A percentile compares a stretch with the other conserved stretches of the same genome.
Conservation (phyloP, 2,329 filamentous ascomycete genomes). For the Paramyrothecium roridum region DNA sequence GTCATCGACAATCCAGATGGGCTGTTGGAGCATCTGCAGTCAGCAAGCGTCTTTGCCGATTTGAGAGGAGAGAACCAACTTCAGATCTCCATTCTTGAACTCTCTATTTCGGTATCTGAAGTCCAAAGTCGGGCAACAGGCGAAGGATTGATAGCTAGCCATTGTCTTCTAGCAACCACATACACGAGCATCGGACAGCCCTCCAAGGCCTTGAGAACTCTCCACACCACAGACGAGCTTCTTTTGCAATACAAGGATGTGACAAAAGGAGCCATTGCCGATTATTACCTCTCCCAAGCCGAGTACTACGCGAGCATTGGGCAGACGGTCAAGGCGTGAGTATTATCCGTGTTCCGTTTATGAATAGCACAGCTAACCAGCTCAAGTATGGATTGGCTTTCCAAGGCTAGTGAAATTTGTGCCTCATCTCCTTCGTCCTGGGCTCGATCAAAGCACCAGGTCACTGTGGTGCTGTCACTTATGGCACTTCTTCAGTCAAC, state of each 20-base stretch:
- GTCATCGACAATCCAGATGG: slow-evolving; percentile 47
- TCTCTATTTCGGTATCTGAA: slow-evolving; percentile 39
- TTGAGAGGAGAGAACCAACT: slow-evolving; percentile 47
- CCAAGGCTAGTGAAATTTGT: slow-evolving; percentile 36
- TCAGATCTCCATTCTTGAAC: slow-evolving; percentile 43
- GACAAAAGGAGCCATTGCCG: slow-evolving; percentile 37
- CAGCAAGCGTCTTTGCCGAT: slow-evolving; percentile 47
- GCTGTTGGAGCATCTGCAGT: slow-evolving; percentile 47
- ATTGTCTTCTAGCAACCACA: slow-evolving; percentile 48
- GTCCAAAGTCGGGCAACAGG: slow-evolving; percentile 24
- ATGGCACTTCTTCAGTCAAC: slow-evolving; percentile 58
- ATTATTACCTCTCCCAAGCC: slow-evolving; percentile 67
- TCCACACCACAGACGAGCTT: slow-evolving; percentile 57
- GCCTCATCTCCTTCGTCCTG: slow-evolving; percentile 23
- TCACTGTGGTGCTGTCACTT: slow-evolving; percentile 24
- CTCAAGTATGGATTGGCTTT: slow-evolving; percentile 24
- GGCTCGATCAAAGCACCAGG: slow-evolving; percentile 29
- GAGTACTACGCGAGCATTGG: slow-evolving; percentile 72
- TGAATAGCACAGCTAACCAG: background rate
- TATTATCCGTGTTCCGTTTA: slow-evolving; percentile 6
- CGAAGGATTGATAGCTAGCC: slow-evolving; percentile 41
- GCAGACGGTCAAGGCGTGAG: slow-evolving; percentile 58
- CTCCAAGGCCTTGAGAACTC: slow-evolving; percentile 43
- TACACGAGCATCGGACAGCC: slow-evolving; percentile 52
- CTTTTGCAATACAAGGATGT: slow-evolving; percentile 31